phyloP scores from a whole-genome alignment of 1,284 basidiomycete species.

The Wallemia ichthyophaga region DNA sequence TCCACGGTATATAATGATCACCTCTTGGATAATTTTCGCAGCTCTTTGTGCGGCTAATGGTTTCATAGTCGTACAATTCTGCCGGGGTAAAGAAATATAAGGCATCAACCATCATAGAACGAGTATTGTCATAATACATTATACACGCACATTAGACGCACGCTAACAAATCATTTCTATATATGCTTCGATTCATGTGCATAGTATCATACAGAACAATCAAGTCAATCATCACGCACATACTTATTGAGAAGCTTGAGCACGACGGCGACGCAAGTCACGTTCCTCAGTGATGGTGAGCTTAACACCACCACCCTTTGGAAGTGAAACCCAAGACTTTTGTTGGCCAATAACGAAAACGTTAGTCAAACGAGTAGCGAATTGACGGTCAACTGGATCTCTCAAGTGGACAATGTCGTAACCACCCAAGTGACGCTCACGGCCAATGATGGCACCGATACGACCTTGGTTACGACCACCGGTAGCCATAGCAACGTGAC shows the following conservation, averaged over 20 bases:
- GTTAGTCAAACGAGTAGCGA: slow-evolving; percentile 91
- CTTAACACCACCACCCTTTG: slow-evolving; percentile 93
- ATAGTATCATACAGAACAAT: not conserved
- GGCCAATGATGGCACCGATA: slow-evolving; percentile 76
- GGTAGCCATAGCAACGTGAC: slow-evolving; percentile 91
- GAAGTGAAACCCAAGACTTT: slow-evolving; percentile 91
- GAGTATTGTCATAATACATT: not conserved
- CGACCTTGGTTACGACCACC: slow-evolving; percentile 99
- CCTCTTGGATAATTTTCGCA: not conserved
- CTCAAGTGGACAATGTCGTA: slow-evolving; percentile 96
- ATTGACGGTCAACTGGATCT: slow-evolving; percentile 78
- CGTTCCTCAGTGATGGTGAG: slow-evolving; percentile 66
- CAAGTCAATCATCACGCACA: not conserved
- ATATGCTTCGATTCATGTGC: not conserved
- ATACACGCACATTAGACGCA: not conserved
- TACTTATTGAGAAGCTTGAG: slow-evolving; percentile 1
- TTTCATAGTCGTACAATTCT: not conserved
- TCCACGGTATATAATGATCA: not conserved
- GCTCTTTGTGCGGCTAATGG: not conserved
- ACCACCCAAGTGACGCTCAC: slow-evolving; percentile 89
- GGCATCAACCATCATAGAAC: not conserved
- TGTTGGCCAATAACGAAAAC: slow-evolving; percentile 88
- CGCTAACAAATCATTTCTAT: not conserved
- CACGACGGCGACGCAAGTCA: slow-evolving; percentile 17
- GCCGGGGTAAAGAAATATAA: not conserved